Percentiles rank a stretch among this genome's conserved stretches.
Conservation (phyloP, 805 yeast species). For the baker's yeast (Saccharomyces cerevisiae) region DNA sequence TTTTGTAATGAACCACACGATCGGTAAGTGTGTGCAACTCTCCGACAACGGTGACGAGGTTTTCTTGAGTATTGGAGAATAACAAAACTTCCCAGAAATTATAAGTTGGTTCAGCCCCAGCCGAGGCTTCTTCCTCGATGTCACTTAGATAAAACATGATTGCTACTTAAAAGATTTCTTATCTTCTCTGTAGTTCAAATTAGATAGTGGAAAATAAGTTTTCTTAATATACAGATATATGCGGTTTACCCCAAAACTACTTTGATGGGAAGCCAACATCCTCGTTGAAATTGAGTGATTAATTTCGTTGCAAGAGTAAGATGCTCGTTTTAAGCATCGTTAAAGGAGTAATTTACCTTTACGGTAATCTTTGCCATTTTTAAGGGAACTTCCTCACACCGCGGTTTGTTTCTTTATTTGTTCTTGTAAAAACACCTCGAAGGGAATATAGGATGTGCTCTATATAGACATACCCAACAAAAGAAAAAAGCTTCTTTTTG, state of each 20-base stretch:
- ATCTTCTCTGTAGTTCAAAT: constrained; percentile 3
- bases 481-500: not conserved
- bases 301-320: not conserved
- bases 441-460: not conserved
- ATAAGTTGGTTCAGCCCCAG: not conserved
- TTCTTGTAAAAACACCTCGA: not conserved
- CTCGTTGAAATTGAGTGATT: not conserved
- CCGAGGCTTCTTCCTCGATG: not conserved
- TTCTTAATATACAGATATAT: not conserved
- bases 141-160: not conserved
- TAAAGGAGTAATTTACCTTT: not conserved
- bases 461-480: not conserved
- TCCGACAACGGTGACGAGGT: not conserved
- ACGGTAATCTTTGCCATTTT: not conserved
- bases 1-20: constrained; percentile 4
- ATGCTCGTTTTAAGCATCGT: not conserved
- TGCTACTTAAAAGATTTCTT: not conserved
- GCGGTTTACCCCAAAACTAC: not conserved
- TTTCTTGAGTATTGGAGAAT: constrained; percentile 4
- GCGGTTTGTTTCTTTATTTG: not conserved
- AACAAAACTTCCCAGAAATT: constrained; percentile 6
- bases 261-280: not conserved
- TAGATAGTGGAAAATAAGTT: not conserved
- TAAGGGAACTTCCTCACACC: not conserved
- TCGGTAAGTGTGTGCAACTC: constrained; percentile 14